These are phyloP conservation scores for Phytopythium mirpurense DNA, from an alignment of 352 stramenopile species.

Conservation along the genomic window DNA sequence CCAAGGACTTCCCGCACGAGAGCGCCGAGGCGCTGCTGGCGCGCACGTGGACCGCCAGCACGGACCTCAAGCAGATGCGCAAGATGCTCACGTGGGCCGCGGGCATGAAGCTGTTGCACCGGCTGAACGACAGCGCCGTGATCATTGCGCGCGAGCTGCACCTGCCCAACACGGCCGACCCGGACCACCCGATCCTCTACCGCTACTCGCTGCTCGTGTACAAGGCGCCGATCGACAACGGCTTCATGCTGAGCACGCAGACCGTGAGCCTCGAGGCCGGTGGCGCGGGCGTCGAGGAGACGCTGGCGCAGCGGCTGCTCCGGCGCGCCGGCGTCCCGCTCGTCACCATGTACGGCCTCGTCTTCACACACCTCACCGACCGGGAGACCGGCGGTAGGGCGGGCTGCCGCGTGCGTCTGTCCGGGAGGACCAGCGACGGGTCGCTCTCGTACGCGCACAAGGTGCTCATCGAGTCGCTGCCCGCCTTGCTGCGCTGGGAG, in stretches of 20 bases:
- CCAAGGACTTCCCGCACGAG: slow-evolving; percentile 36
- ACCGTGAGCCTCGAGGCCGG: slow-evolving; percentile 22
- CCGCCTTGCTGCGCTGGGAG: slow-evolving; percentile 37
- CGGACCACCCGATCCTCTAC: slow-evolving; percentile 24
- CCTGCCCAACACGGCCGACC: slow-evolving; percentile 21
- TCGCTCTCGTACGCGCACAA: slow-evolving; percentile 27
- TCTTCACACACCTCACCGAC: slow-evolving; percentile 15
- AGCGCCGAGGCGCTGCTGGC: slow-evolving; percentile 16
- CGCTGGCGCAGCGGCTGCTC: slow-evolving; percentile 18
- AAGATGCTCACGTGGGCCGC: slow-evolving; percentile 25
- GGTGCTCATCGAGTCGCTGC: slow-evolving; percentile 27
- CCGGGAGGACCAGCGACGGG: slow-evolving; percentile 22
- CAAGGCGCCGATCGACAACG: slow-evolving; percentile 11
- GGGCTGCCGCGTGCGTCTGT: slow-evolving; percentile 27
- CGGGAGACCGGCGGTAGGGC: neutral
- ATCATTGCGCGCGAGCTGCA: slow-evolving; percentile 22
- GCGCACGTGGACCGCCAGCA: slow-evolving; percentile 31
- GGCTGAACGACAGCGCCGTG: slow-evolving; percentile 16
- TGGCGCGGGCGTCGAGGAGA: slow-evolving; percentile 9
- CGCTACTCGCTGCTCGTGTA: slow-evolving; percentile 25
- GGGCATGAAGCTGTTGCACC: slow-evolving; percentile 33
- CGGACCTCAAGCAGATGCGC: slow-evolving; percentile 17
- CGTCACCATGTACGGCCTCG: slow-evolving; percentile 34
- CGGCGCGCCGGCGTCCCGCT: slow-evolving; percentile 12
- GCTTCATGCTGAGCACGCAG: slow-evolving; percentile 24